Conservation (phyloP, 768 basidiomycete genomes). For the Butyriboletus loyo region DNA sequence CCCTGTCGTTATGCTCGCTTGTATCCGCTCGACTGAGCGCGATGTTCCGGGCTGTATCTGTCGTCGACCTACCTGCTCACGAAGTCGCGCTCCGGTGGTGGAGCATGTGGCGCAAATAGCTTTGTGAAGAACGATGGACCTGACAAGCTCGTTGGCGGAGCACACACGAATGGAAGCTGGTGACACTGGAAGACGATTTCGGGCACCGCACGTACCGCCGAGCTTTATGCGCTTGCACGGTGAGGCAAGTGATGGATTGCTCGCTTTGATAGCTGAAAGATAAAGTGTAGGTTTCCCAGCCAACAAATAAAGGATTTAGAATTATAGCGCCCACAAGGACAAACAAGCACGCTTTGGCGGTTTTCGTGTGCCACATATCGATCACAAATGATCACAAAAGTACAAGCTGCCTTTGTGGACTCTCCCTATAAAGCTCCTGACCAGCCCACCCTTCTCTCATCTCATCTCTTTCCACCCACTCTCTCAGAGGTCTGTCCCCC, state of each 20-base stretch:
- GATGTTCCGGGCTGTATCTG: not conserved
- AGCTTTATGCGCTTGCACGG: not conserved
- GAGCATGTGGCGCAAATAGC: not conserved
- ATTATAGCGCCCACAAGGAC: constrained; percentile 42
- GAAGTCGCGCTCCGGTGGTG: not conserved
- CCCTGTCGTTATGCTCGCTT: not conserved
- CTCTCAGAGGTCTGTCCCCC: constrained; percentile 3
- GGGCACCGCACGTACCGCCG: not conserved
- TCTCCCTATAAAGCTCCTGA: constrained; percentile 27
- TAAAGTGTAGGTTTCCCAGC: constrained; percentile 20
- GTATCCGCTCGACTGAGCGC: not conserved
- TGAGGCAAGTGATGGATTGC: not conserved
- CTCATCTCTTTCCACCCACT: not conserved
- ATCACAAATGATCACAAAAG: constrained; percentile 30
- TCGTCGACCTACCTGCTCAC: not conserved
- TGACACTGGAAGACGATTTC: not conserved
- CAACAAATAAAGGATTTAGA: constrained; percentile 29
- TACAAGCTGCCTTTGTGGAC: constrained; percentile 28
- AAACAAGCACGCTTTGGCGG: constrained; percentile 41
- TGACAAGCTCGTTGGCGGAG: not conserved
- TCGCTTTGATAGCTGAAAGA: constrained; percentile 5
- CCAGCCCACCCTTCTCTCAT: not conserved
- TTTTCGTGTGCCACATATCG: constrained; percentile 25
- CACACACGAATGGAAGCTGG: not conserved
- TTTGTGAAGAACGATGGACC: not conserved